Conservation (phyloP, 352 stramenopile genomes). For the Pythium sp. region DNA sequence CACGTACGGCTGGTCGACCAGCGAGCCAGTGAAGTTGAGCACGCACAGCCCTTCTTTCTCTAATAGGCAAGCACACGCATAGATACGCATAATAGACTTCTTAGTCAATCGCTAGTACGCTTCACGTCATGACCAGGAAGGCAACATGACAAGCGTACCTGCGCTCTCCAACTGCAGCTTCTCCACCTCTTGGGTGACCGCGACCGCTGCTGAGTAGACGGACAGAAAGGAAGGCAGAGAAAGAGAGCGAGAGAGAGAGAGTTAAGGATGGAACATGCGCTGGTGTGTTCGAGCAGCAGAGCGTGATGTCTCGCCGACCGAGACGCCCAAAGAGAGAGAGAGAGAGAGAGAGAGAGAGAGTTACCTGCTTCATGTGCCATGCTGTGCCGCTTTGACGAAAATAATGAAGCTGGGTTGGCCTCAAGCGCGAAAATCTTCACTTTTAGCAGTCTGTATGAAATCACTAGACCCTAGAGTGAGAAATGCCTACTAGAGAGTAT, state of each 20-base stretch:
- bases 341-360: background rate
- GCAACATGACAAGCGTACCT: background rate
- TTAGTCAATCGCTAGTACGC: background rate
- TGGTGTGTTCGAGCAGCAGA: background rate
- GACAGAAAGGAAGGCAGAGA: background rate
- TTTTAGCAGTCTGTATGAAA: too few relatives aligned
- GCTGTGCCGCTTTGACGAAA: background rate
- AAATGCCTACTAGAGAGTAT: too few relatives aligned
- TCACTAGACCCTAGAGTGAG: too few relatives aligned
- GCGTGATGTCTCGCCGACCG: background rate
- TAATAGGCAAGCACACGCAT: background rate
- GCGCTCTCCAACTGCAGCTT: slow-evolving; percentile 10
- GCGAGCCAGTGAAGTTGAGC: slow-evolving; percentile 49
- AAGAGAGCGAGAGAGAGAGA: background rate
- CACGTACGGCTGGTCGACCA: slow-evolving; percentile 69
- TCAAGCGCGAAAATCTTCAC: too few relatives aligned
- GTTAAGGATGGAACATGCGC: background rate
- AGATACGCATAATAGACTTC: background rate
- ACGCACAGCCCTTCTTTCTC: slow-evolving; percentile 24
- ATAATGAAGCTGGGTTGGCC: too few relatives aligned
- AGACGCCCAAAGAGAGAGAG: too few relatives aligned
- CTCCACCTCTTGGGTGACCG: slow-evolving; percentile 5
- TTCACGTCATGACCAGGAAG: background rate
- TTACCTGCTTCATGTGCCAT: slow-evolving; percentile 5
- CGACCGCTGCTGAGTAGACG: background rate